Conservation (phyloP, 305 asterid genomes). For the Striga hermonthica region DNA sequence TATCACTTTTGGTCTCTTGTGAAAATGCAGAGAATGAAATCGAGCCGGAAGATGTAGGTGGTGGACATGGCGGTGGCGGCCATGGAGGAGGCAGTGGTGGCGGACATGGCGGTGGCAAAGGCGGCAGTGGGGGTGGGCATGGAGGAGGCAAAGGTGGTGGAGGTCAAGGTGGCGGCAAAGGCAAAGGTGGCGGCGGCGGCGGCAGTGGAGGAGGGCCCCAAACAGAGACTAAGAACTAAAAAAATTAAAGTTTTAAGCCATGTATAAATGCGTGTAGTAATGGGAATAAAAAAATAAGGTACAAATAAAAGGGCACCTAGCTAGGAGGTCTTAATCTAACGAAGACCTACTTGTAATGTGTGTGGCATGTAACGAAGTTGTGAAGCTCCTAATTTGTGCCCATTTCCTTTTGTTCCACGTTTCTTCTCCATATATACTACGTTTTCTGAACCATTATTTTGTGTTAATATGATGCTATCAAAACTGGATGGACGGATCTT, state of each 20-base stretch:
- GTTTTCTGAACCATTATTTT: neutral
- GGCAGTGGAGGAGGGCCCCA: neutral
- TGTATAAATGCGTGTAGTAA: neutral
- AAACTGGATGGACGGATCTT: too few relatives aligned
- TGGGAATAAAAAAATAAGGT: neutral
- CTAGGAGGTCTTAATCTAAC: neutral
- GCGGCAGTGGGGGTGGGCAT: neutral
- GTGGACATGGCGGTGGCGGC: neutral
- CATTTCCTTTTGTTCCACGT: neutral
- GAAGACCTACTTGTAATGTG: neutral
- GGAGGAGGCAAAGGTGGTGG: neutral
- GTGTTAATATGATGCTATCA: too few relatives aligned
- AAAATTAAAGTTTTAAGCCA: neutral
- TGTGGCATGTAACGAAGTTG: neutral
- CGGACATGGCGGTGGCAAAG: neutral
- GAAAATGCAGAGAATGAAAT: neutral
- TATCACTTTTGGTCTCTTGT: neutral
- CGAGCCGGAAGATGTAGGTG: neutral
- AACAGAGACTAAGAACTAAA: neutral
- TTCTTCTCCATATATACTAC: neutral
- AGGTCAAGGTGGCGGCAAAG: neutral
- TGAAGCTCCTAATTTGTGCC: neutral
- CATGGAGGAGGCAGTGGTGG: neutral
- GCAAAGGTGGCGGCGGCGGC: neutral
- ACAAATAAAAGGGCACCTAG: neutral